Base-by-base conservation (phyloP, 805 yeast species). In the Kuraishia piskuri region DNA sequence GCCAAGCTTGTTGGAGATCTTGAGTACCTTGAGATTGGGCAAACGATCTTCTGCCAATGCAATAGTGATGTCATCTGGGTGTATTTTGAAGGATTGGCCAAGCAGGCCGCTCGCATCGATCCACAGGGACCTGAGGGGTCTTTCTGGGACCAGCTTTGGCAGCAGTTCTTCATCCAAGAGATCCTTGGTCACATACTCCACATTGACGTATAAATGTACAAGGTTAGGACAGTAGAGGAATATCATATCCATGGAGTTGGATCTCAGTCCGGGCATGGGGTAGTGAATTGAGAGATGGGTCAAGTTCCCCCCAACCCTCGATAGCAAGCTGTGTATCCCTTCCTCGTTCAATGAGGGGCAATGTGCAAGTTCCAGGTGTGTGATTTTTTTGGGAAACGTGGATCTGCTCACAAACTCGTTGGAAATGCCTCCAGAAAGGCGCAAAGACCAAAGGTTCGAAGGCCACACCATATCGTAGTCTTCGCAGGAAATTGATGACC, bases 381-480 rank as follows among this genome's bases (percentile, higher is more conserved):
- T 80, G 46, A 92, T 83, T 1, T 91, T 79, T 1, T 63, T 48
- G 0, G 98, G 98, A 63, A 94, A 84, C n/a, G 69, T 64, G 1
- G 94, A 82, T 31, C 77, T 77, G 46, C 76, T 70, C 14, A 94
- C 72, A 66, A 92, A 92, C 49, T 82, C 86, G 61, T 90, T 87
- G 1, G 96, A 80, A 2, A 92, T 82, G 2, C 97, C 97, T 2
- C 99, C 99, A 48, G 96, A 84, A 2, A 92, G 72, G 52, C 92
- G 82, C 47, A 92, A 70, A 61, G 81, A 82, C 64, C 84, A 75
- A 50, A 92, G 68, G 53, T 79, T 81, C 8, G 83, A 79, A 1
- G 99, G 98, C 99, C 99, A 92, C 25, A 76, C 70, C 49, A 74
- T 68, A 46, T 76, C 77, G 55, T 76, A 77, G 36, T 80, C 80